Conservation (phyloP, 2,329 filamentous ascomycete species). For the Seiridium unicorne region DNA sequence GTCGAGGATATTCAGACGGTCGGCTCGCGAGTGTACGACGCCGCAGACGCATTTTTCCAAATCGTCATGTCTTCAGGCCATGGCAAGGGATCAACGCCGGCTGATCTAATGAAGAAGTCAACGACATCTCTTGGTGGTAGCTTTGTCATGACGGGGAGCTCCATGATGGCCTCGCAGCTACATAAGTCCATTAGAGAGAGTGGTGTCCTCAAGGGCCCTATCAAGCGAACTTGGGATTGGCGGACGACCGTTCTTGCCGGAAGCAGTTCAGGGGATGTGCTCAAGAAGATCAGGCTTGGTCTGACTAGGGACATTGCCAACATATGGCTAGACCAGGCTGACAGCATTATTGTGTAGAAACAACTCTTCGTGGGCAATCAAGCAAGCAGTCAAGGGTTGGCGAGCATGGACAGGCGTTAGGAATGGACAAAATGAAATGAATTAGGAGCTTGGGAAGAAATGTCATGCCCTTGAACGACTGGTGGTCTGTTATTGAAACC, state of each 20-base stretch:
- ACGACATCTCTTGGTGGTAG: conserved; percentile 47
- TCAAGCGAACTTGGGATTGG: conserved; percentile 71
- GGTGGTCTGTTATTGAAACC: no score
- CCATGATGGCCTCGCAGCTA: conserved; percentile 64
- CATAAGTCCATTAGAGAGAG: conserved; percentile 51
- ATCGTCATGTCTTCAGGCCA: conserved; percentile 72
- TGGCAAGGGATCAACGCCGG: conserved; percentile 62
- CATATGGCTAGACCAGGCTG: conserved; percentile 67
- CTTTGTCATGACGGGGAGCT: conserved; percentile 72
- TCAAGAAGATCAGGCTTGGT: conserved; percentile 69
- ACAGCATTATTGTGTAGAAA: conserved; percentile 45
- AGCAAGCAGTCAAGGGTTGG: neutral
- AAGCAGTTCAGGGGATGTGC: conserved; percentile 66
- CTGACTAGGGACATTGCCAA: conserved; percentile 72
- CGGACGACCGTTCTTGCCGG: conserved; percentile 53
- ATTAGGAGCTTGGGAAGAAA: neutral
- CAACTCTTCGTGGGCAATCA: neutral
- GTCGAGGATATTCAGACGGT: conserved; percentile 71
- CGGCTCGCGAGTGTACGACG: conserved; percentile 66
- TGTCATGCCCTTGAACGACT: neutral
- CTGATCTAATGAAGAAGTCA: conserved; percentile 61
- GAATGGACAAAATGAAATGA: neutral
- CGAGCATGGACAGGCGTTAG: neutral
- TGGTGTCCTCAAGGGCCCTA: conserved; percentile 34
- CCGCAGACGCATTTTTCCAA: conserved; percentile 76